Base-by-base conservation (phyloP, 352 stramenopile genomes). In the Phytophthora boehmeriae region DNA sequence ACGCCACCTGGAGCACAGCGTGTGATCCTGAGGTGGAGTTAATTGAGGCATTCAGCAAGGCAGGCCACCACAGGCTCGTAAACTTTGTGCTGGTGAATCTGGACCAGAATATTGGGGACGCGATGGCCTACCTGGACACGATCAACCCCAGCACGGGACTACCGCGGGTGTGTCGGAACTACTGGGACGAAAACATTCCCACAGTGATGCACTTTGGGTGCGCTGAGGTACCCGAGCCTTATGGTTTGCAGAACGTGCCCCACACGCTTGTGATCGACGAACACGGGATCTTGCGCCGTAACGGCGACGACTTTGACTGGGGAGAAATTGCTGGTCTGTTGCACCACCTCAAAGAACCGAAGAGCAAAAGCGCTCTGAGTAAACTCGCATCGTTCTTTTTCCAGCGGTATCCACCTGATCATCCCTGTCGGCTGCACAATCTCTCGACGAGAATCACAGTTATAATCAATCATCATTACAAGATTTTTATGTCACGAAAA, bases 71-170 rank as follows among this genome's bases (percentile, higher is more conserved):
- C 69, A 74, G 68, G 53, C 47, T 77, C 19, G 62, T 73, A 49
- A 88, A 88, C 64, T 88, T 89, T 52, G 71, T 88, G 49, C 69
- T 89, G 41, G 68, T 89, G 51, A 89, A 74, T 42, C 43, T 89
- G 6, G 80, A 89, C 55, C 75, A 89, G 66, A 82, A 89, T 59
- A 57, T 88, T 20, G 49, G 63, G 35, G 68, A 73, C 19, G 73
- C 80, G 35, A 57, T 89, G 22, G 55, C 44, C 25, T 89, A 85
- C 48, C 65, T 90, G 13, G 73, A 84, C 57, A 45, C 69, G 20
- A 47, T 61, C 27, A 82, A 78, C 43, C 56, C 62, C 2, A 70
- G 55, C 35, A 83, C 75, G 3, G 52, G 44, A 19, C 76, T 71
- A 22, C 63, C 78, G 20, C 78, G 76, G 8, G 78, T 88, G 16